Evolutionary conservation across 441 rosid species (phyloP), one percentile per base, ranked within the genome.

Genomic region (Lepidium campestre): DNA sequence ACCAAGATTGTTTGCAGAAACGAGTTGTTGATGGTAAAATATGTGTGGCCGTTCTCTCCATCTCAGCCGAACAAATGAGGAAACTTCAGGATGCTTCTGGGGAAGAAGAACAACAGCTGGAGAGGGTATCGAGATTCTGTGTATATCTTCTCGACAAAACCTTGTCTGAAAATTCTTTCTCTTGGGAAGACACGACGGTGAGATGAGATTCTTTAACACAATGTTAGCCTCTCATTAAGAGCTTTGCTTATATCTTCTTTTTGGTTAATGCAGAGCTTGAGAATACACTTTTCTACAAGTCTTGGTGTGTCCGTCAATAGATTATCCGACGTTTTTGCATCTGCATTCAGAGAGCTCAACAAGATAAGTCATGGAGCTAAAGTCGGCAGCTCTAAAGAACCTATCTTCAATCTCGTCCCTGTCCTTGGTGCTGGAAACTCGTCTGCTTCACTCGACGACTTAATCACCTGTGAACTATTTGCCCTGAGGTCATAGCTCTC

Each of bases 161-260:
- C 56, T 60, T 91, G 42, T 9, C 42, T 10, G 92, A 86, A 67
- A 78, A 78, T 53, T 62, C 65, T 44, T 89, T 91, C 80, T 76
- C 81, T 17, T 89, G 97, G 97, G 82, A 80, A 72, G 94, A 89
- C 45, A 75, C 53, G 5, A 72, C 75, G 88, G 99, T 91, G 41
- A 84, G 90, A 57, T 67, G 2, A 44, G 77, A 45, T 36, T 60
- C 57, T 37, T 65, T 13, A 45, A 35, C 17, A 29, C 25, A 54
- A 36, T 22, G 31, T 44, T 32, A 67, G 44, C n/a, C 27, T 50
- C 40, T 73, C 57, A 59, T 61, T 29, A 15, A 10, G 47, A 44
- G 18, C 47, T 39, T 62, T 74, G 8, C 40, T 73, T 29, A 68
- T 49, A 32, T 31, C 37, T 48, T 62, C 0, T 7, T 14, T 48